Evolutionary conservation across 2,329 filamentous ascomycete genomes (phyloP), one percentile per base, ranked within the genome.

Genomic region (Ciborinia camelliae): DNA sequence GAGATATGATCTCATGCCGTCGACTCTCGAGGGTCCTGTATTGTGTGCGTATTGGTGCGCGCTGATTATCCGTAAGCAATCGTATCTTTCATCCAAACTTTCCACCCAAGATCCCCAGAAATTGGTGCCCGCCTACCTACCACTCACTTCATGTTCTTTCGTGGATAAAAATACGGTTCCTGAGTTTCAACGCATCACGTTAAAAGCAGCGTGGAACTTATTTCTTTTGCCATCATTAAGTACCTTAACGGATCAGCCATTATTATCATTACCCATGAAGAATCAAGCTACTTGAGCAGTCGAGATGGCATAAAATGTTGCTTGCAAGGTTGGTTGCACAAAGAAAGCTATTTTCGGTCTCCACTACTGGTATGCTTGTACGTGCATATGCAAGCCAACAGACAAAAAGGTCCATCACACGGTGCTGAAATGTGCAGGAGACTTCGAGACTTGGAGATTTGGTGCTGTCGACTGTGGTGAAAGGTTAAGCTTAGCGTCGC

Each of bases 321-420:
- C 39, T 18, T 54, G 23, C 52, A 63, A 37, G 52, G 61, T 48
- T 63, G 52, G 61, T 48, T 63, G 61, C 41, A 63, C 61, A 50
- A 32, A 18, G n/a, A 59, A 20, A 48, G 61, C 52, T 63, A 63
- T 63, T 63, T 63, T 57, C 14, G 41, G 39, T 57, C 61, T 47
- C 52, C 39, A 39, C 48, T 51, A 37, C n/a, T n/a, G 35, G 6
- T 47, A 58, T 48, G 30, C 61, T 39, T 28, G 39, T 37, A 20
- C 32, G n/a, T 63, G 61, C 51, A 63, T 63, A 63, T 63, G 61
- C 61, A 58, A 63, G 61, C 61, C 61, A 62, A 35, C 59, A 62
- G 59, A 54, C 61, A 41, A 47, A 62, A 41, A 62, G 23, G 47
- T 52, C 48, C n/a, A 32, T 41, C 58, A 59, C 39, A 58, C 61